Conservation (phyloP, 192 early-diverging fungal genomes). For the Coemansia sp. region DNA sequence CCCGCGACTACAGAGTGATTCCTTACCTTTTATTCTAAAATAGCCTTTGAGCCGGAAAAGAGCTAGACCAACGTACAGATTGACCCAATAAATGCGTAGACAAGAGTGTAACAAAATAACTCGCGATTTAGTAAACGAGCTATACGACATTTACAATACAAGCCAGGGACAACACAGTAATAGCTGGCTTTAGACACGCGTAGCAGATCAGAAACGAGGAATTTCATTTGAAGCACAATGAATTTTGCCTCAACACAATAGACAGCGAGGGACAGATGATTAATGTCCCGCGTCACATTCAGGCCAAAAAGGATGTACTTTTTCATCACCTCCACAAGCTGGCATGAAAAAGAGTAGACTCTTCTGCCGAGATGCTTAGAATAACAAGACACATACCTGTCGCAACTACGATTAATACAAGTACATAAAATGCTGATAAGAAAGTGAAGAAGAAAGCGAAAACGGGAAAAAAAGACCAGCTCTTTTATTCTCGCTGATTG, state of each 20-base stretch:
- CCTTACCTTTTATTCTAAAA: neutral
- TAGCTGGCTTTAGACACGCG: neutral
- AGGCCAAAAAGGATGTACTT: constrained; percentile 35
- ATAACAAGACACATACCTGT: constrained; percentile 1
- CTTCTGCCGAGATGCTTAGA: neutral
- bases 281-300: constrained; percentile 55
- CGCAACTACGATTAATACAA: neutral
- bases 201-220: constrained; percentile 55
- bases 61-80: too few species aligned
- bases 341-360: constrained; percentile 1
- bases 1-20: neutral
- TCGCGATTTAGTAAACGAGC: neutral
- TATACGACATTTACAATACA: neutral
- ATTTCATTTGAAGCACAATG: constrained; percentile 51
- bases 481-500: neutral
- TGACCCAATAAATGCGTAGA: neutral
- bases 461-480: neutral
- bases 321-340: constrained; percentile 50
- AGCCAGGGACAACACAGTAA: neutral
- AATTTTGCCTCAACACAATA: constrained; percentile 49
- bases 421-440: constrained; percentile 5
- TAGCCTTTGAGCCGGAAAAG: neutral
- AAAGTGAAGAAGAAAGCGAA: neutral
- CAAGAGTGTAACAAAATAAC: neutral
- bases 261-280: constrained; percentile 56